Percentiles rank a stretch among this genome's conserved stretches.
Conservation (phyloP, 1,284 basidiomycete genomes). For the Marasmius sp. region DNA sequence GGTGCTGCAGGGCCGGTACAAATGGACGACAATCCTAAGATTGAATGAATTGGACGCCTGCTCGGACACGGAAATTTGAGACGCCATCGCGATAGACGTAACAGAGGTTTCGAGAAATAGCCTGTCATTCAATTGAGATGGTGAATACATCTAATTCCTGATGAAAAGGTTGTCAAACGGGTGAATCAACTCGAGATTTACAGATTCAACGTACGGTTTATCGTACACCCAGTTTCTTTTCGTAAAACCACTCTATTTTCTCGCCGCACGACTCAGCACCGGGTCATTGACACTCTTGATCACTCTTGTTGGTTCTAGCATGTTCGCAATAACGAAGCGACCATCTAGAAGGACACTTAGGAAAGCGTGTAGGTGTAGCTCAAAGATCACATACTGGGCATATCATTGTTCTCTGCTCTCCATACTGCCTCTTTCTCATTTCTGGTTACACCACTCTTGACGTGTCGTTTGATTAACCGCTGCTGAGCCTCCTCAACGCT, state of each 20-base stretch:
- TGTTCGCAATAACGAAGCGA: slow-evolving; percentile 52
- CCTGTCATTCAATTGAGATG: too few species aligned
- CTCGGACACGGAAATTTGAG: too few species aligned
- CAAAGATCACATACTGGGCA: slow-evolving; percentile 58
- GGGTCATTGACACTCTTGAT: slow-evolving; percentile 54
- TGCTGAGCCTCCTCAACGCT: slow-evolving; percentile 58
- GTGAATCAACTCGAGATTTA: not conserved
- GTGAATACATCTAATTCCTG: too few species aligned
- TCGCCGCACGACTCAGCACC: slow-evolving; percentile 8
- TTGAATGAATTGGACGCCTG: too few species aligned
- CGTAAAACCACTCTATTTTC: not conserved
- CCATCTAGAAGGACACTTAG: slow-evolving; percentile 43
- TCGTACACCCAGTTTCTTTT: not conserved
- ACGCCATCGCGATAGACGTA: too few species aligned
- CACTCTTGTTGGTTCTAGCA: slow-evolving; percentile 53
- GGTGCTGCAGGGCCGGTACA: too few species aligned
- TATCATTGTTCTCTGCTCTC: slow-evolving; percentile 75
- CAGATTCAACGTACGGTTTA: not conserved
- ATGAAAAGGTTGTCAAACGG: not conserved
- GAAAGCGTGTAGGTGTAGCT: not conserved
- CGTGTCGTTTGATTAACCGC: slow-evolving; percentile 74
- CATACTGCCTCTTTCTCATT: slow-evolving; percentile 64
- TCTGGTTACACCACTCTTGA: slow-evolving; percentile 71
- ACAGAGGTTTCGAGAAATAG: too few species aligned
- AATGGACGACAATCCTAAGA: too few species aligned